Conservation (phyloP, 2,329 filamentous ascomycete species). For the Endoconidiophora polonica region DNA sequence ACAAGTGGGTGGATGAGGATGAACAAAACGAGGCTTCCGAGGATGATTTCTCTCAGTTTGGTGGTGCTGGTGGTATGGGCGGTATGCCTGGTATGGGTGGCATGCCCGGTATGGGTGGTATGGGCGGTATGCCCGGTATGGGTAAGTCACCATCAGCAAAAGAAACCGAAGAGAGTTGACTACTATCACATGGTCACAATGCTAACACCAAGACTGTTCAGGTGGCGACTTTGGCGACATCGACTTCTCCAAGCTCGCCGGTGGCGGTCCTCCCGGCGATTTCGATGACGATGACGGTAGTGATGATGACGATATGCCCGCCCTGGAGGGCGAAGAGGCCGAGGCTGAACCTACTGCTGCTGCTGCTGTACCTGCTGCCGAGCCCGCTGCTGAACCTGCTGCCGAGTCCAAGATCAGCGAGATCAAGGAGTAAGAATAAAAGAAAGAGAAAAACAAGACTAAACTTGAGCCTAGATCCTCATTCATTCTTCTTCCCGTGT, state of each 20-base stretch:
- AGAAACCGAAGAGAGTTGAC: not conserved
- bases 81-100: conserved; percentile 33
- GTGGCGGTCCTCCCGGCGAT: conserved; percentile 27
- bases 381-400: conserved; percentile 7
- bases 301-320: conserved; percentile 64
- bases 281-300: conserved; percentile 35
- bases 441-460: not conserved
- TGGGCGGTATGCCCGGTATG: conserved; percentile 37
- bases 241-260: conserved; percentile 83
- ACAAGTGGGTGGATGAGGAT: conserved; percentile 98
- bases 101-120: conserved; percentile 23
- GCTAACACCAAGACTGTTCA: not conserved
- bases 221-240: conserved; percentile 65
- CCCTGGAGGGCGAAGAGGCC: conserved; percentile 49
- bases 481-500: not conserved
- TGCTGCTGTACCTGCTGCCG: not conserved
- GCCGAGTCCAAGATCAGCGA: conserved; percentile 3
- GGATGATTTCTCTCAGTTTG: conserved; percentile 58
- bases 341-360: conserved; percentile 23
- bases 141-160: conserved; percentile 15
- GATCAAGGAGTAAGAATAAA: conserved; percentile 2
- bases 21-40: conserved; percentile 85
- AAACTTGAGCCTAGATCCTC: not conserved
- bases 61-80: conserved; percentile 41
- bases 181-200: not conserved